These are phyloP conservation scores for Bauhinia variegata DNA, from an alignment of 306 rosid species.

Conservation along the genomic window DNA sequence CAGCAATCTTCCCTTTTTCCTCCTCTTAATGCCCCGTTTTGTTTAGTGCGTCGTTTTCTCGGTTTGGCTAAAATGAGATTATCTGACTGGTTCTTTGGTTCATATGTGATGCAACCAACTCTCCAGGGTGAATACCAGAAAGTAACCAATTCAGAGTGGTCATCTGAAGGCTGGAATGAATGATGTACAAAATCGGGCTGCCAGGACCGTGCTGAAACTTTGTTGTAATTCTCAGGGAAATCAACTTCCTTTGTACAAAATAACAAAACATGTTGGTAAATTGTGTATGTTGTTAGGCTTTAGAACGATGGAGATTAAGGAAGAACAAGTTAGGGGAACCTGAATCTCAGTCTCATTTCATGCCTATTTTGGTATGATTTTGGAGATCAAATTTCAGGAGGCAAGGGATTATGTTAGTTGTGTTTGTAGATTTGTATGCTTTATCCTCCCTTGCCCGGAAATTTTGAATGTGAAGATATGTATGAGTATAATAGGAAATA, in stretches of 20 bases:
- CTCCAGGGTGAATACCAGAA: conserved; percentile 26
- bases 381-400: too few species aligned
- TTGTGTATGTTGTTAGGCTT: too few species aligned
- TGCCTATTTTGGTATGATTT: too few species aligned
- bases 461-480: too few species aligned
- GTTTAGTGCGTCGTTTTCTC: conserved; percentile 9
- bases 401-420: too few species aligned
- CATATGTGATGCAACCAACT: conserved; percentile 42
- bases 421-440: too few species aligned
- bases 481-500: too few species aligned
- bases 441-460: too few species aligned
- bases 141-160: conserved; percentile 36
- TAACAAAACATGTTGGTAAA: background rate
- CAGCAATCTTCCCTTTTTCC: conserved; percentile 9
- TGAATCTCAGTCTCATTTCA: too few species aligned
- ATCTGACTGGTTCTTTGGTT: conserved; percentile 5
- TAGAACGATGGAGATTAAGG: too few species aligned
- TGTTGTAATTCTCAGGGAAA: background rate
- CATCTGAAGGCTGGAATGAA: conserved; percentile 4
- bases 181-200: conserved; percentile 34
- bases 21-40: background rate
- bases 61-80: conserved; percentile 5
- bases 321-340: too few species aligned
- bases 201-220: background rate
- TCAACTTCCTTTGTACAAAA: background rate